These are phyloP conservation scores for Torrubiella hemipterigena DNA, from an alignment of 2,329 filamentous ascomycete species.

Conservation along the genomic window DNA sequence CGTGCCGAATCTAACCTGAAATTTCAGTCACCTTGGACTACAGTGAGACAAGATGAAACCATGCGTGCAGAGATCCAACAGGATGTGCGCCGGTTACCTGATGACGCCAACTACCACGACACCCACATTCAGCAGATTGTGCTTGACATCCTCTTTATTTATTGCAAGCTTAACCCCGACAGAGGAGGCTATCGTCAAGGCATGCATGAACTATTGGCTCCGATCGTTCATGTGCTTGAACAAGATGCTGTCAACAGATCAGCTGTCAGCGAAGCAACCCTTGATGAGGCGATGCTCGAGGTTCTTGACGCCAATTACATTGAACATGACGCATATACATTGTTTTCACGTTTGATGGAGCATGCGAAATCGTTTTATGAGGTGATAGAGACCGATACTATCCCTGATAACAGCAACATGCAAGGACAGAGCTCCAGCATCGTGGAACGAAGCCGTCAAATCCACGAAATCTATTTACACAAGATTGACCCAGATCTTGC, in stretches of 20 bases:
- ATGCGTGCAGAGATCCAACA: constrained; percentile 83
- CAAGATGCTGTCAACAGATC: constrained; percentile 60
- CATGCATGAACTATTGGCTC: constrained; percentile 93
- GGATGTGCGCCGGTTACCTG: constrained; percentile 87
- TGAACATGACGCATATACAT: constrained; percentile 80
- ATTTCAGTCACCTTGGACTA: constrained; percentile 77
- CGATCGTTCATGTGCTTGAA: constrained; percentile 74
- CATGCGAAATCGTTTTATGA: constrained; percentile 81
- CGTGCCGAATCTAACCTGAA: too few relatives aligned
- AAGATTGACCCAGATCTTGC: constrained; percentile 76
- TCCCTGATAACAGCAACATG: constrained; percentile 11
- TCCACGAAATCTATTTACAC: constrained; percentile 71
- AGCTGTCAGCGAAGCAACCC: constrained; percentile 18
- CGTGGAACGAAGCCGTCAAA: constrained; percentile 71
- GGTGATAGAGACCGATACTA: constrained; percentile 32
- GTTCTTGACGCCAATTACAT: constrained; percentile 62
- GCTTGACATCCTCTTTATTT: constrained; percentile 83
- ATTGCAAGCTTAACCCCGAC: constrained; percentile 81
- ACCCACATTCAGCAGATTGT: constrained; percentile 68
- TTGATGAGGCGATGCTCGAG: constrained; percentile 45
- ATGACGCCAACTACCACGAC: constrained; percentile 81
- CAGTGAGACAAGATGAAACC: constrained; percentile 71
- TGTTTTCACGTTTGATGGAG: constrained; percentile 84
- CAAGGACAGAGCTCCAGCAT: constrained; percentile 43
- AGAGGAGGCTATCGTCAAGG: constrained; percentile 90